Conservation (phyloP, 306 rosid genomes). For the Vigna nakashimae region DNA sequence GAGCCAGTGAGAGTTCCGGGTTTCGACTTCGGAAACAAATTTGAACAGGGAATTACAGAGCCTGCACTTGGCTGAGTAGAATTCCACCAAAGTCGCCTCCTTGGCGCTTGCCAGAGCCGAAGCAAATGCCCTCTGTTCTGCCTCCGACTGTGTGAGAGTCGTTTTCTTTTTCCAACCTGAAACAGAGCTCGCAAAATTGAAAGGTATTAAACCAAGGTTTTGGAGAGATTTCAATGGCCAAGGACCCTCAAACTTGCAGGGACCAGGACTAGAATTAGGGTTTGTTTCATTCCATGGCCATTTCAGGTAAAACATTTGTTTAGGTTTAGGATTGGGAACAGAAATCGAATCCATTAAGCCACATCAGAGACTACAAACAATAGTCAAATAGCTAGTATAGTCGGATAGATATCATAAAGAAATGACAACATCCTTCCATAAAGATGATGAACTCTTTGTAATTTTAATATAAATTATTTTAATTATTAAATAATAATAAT, state of each 20-base stretch:
- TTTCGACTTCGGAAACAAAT: conserved; percentile 69
- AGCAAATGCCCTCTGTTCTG: conserved; percentile 85
- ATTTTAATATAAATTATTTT: too few species aligned
- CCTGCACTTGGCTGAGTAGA: conserved; percentile 88
- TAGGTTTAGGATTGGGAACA: conserved; percentile 46
- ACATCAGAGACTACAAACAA: not conserved
- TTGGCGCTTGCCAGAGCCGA: conserved; percentile 76
- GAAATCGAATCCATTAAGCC: conserved; percentile 51
- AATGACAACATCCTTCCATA: too few species aligned
- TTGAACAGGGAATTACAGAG: conserved; percentile 74
- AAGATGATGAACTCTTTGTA: too few species aligned
- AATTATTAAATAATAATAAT: too few species aligned
- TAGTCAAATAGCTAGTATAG: not conserved
- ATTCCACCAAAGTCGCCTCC: conserved; percentile 80
- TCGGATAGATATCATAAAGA: not conserved
- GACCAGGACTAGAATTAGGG: conserved; percentile 23
- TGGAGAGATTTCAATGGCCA: conserved; percentile 83
- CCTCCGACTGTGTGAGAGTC: conserved; percentile 67
- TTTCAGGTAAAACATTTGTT: conserved; percentile 66
- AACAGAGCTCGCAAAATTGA: conserved; percentile 54
- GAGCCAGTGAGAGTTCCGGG: conserved; percentile 77
- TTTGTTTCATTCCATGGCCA: conserved; percentile 75
- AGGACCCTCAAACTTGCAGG: conserved; percentile 71
- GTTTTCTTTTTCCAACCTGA: conserved; percentile 46
- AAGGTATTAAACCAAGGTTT: conserved; percentile 62